Evolutionary conservation across 305 asterid species (phyloP), one percentile per base, ranked within the genome.

Genomic region (Fraxinus floribunda): DNA sequence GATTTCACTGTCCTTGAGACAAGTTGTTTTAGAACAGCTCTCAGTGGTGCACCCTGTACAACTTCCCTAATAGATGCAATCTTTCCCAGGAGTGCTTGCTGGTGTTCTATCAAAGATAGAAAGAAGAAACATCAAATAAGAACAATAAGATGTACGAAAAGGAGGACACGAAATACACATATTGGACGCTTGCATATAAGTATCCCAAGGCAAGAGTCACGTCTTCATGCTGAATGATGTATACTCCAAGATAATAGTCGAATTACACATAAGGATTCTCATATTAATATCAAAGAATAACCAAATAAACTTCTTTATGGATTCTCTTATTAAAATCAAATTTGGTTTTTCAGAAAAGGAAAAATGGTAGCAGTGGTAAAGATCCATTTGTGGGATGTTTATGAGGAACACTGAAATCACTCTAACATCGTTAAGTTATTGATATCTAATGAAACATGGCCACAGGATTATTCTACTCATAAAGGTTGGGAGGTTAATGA

Each of bases 21-120:
- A 84, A 95, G 94, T 77, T 90, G 95, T 85, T 89, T 95, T 29
- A 94, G 85, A 88, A 92, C 78, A n/a, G 88, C 96, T 89, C 94
- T 91, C 86, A 95, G 78, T 64, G 96, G 98, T 7, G 98, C 99
- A 77, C 99, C 98, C 87, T 89, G 89, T 44, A 95, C 99, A 71
- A 94, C 91, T 89, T 95, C 99, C 90, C 97, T 87, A 80, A 95
- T 87, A 13, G 99, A 94, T 83, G 98, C 94, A 90, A 95, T 87
- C 93, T 90, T 95, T 81, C 92, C 83, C 87, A 95, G 83, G 78
- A 92, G 85, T 24, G 92, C 88, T 80, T 92, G 91, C 82, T 86
- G 92, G 30, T 88, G 90, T 81, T 90, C 98, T 95, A 83, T 60
- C 85, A 20, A 74, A 46, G 75, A 83, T 24, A 64, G 35, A 72